Percentiles rank a stretch among this genome's conserved stretches.
Conservation (phyloP, 176 grass and related monocot genomes). For the Rhipidocladum racemiflorum region DNA sequence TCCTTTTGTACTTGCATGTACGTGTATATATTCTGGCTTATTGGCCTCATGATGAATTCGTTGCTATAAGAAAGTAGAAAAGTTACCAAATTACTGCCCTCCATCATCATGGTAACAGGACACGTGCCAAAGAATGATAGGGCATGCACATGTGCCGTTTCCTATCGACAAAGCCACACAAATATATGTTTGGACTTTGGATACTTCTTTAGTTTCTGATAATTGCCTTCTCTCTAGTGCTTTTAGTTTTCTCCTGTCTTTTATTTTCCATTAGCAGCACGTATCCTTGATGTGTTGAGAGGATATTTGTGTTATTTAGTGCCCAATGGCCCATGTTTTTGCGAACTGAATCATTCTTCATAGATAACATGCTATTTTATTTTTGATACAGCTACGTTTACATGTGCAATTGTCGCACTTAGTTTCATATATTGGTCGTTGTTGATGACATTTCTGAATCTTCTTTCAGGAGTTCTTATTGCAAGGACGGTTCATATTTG, state of each 20-base stretch:
- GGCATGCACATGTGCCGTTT: neutral
- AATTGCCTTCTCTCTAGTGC: neutral
- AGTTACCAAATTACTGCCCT: neutral
- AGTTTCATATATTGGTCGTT: neutral
- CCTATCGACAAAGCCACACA: neutral
- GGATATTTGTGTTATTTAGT: neutral
- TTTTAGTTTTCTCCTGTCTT: neutral
- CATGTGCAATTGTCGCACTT: neutral
- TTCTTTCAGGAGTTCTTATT: slow-evolving; percentile 85
- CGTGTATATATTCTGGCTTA: too few species aligned
- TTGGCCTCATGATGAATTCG: too few species aligned
- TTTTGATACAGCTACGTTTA: neutral
- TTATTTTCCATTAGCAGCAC: neutral
- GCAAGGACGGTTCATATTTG: slow-evolving; percentile 96
- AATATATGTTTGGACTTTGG: neutral
- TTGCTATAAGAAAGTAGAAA: neutral
- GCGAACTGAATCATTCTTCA: neutral
- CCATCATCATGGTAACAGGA: neutral
- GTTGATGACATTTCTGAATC: neutral
- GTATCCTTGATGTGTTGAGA: neutral
- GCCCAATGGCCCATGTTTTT: neutral
- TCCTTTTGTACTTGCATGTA: too few species aligned
- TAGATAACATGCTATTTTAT: neutral
- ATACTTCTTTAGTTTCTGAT: neutral
- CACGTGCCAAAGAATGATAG: neutral